These are phyloP conservation scores for Terfezia boudieri DNA, from an alignment of 495 filamentous ascomycete species.

Conservation along the genomic window DNA sequence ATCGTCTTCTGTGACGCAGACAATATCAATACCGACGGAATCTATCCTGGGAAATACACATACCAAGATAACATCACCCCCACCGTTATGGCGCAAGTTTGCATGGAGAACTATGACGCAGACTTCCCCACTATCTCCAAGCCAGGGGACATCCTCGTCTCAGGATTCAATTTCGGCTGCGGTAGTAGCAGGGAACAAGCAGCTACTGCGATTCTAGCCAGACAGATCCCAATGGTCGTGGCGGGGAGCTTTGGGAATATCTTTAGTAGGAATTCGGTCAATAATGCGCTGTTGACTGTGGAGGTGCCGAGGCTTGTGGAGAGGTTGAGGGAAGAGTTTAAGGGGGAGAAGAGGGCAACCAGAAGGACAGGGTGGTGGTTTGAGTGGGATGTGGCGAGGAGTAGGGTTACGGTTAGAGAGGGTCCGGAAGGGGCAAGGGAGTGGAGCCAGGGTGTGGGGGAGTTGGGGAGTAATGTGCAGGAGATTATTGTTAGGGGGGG, in stretches of 20 bases:
- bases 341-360: slow-evolving; percentile 37
- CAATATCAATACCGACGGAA: slow-evolving; percentile 57
- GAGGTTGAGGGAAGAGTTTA: slow-evolving; percentile 44
- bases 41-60: slow-evolving; percentile 79
- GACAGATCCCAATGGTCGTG: slow-evolving; percentile 63
- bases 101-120: slow-evolving; percentile 82
- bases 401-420: slow-evolving; percentile 46
- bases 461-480: slow-evolving; percentile 73
- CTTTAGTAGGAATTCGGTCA: slow-evolving; percentile 72
- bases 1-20: slow-evolving; percentile 50
- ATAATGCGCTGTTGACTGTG: slow-evolving; percentile 71
- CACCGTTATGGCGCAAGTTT: slow-evolving; percentile 65
- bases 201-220: slow-evolving; percentile 70
- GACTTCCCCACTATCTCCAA: slow-evolving; percentile 37
- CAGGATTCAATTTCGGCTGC: slow-evolving; percentile 81
- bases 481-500: slow-evolving; percentile 67
- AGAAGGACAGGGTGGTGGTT: slow-evolving; percentile 75
- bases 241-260: slow-evolving; percentile 78
- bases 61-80: slow-evolving; percentile 65
- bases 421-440: slow-evolving; percentile 30
- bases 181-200: slow-evolving; percentile 69
- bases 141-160: slow-evolving; percentile 55
- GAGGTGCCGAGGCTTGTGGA: slow-evolving; percentile 55
- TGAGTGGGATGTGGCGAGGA: slow-evolving; percentile 60
- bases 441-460: slow-evolving; percentile 68